These are phyloP conservation scores for Vitis hybrid DNA, from an alignment of 177 flowering plant genomes.

Conservation along the genomic window DNA sequence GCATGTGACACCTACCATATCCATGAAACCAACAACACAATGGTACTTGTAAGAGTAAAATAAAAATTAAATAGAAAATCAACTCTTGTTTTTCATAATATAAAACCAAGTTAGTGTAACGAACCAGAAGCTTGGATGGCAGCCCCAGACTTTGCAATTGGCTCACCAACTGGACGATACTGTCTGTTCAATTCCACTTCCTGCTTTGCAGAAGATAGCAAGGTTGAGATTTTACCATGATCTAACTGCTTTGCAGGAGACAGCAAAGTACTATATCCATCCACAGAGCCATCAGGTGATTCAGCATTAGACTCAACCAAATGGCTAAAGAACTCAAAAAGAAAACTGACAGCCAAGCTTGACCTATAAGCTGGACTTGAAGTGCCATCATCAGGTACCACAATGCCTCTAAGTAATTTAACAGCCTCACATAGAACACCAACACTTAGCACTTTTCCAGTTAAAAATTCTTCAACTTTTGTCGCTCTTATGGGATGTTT, in stretches of 20 bases:
- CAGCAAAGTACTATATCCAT: slow-evolving; percentile 13
- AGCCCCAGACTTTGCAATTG: slow-evolving; percentile 64
- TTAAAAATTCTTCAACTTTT: slow-evolving; percentile 60
- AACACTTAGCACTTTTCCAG: slow-evolving; percentile 49
- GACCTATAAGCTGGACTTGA: slow-evolving; percentile 58
- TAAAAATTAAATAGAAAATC: background rate
- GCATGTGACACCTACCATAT: no score
- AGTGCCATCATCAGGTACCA: slow-evolving; percentile 65
- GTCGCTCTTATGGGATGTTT: slow-evolving; percentile 71
- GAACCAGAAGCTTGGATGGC: slow-evolving; percentile 89
- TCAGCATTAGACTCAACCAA: slow-evolving; percentile 21
- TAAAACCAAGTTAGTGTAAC: slow-evolving; percentile 13
- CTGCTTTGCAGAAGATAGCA: slow-evolving; percentile 64
- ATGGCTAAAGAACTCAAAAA: slow-evolving; percentile 66
- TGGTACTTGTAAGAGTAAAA: background rate
- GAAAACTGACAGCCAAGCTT: slow-evolving; percentile 78
- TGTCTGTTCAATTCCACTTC: slow-evolving; percentile 42
- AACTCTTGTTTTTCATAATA: no score
- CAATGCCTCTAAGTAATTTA: slow-evolving; percentile 40
- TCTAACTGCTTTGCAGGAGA: slow-evolving; percentile 7
- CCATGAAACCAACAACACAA: no score
- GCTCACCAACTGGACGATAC: slow-evolving; percentile 75
- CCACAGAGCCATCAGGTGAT: slow-evolving; percentile 15
- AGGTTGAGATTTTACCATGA: slow-evolving; percentile 13
- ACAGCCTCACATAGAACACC: slow-evolving; percentile 54